Base-by-base conservation (phyloP, 345 rosid species). In the Noccaea caerulescens region DNA sequence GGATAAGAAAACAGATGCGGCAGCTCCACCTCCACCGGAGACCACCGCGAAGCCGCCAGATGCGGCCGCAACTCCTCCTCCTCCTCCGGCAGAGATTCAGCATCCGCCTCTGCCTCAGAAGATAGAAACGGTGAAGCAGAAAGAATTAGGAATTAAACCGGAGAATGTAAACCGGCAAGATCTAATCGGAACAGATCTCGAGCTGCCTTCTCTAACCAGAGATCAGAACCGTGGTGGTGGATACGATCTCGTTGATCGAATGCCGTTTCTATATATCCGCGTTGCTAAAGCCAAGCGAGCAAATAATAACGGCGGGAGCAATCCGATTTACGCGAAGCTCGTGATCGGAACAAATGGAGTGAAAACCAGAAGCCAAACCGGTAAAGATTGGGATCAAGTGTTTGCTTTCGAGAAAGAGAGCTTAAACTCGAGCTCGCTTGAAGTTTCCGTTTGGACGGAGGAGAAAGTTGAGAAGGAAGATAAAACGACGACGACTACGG, bases 401-500 rank as follows among this genome's bases (percentile, higher is more conserved):
- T 93, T 93, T 34, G 92, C 98, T 0, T 93, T 90, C 61, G 96
- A 90, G 51, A 90, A 84, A 69, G 98, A 93, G 20, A 91, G 87
- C 4, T 36, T 88, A 60, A 87, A 90, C 81, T 88, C 98, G 1
- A 77, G 77, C 53, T 82, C 87, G 0, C 74, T 93, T 2, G 96
- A 93, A 72, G 90, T 88, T 16, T 93, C 98, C 0, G 84, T 93
- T 1, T 90, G 97, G 98, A 65, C 72, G 7, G 89, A 90, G 62
- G 91, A 84, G 72, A 86, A 80, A 72, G 79, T 85, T 32, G 88
- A 88, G 54, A 79, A 80, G 1, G 88, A 88, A 20, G 81, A 83
- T 25, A 74, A 74, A 52, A 67, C 78, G 7, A 53, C 11, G 4
- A 43, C 51, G 2, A 72, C 65, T 0, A 74, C 65, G 4, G 93